A percentile compares a stretch with the other conserved stretches of the same genome.
phyloP scores from a whole-genome alignment of 306 rosid species.

The Nissolia schottii region DNA sequence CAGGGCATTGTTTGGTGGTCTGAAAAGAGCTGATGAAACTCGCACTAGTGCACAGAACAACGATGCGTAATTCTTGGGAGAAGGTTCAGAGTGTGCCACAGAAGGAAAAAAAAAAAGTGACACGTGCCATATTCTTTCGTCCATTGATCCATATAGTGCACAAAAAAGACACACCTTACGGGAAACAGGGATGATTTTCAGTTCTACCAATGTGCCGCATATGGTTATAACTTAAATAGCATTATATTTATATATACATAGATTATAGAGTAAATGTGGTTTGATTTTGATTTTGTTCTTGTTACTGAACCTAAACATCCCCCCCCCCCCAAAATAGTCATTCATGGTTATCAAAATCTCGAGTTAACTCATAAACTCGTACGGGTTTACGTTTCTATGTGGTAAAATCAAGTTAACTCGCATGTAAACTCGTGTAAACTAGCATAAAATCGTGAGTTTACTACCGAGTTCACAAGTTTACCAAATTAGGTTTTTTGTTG shows the following conservation, averaged over 20 bases:
- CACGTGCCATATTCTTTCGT: constrained; percentile 26
- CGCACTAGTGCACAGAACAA: constrained; percentile 14
- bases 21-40: constrained; percentile 20
- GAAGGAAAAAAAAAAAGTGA: constrained; percentile 20
- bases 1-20: background rate
- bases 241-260: background rate
- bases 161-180: constrained; percentile 22
- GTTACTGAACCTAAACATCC: background rate
- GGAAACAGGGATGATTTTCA: constrained; percentile 14
- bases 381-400: too few species aligned
- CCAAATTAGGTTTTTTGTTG: too few species aligned
- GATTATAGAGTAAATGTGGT: background rate
- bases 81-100: background rate
- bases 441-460: too few species aligned
- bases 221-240: background rate
- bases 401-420: too few species aligned
- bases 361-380: too few species aligned
- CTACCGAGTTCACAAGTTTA: too few species aligned
- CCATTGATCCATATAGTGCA: background rate
- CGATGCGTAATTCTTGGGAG: constrained; percentile 26
- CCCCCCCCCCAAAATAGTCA: too few species aligned
- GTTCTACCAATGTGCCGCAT: background rate
- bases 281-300: constrained; percentile 17
- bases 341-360: too few species aligned
- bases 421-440: too few species aligned